Evolutionary conservation across 2,329 filamentous ascomycete genomes (phyloP).

Genomic region (Colletotrichum incanum): DNA sequence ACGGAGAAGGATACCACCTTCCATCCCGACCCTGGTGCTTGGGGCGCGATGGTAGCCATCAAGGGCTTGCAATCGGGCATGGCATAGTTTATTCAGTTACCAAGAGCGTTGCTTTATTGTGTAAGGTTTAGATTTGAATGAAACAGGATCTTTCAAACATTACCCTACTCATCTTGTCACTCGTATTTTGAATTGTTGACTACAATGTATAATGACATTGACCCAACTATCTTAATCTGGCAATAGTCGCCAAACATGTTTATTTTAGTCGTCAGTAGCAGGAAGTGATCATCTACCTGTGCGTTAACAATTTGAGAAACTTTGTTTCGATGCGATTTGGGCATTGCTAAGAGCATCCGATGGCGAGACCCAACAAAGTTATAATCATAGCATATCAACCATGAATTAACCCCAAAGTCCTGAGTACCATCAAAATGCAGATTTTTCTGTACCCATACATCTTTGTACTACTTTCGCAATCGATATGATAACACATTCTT

Average conservation of each 20-base stretch:
- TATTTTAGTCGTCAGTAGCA: too few relatives aligned
- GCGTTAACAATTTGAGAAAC: too few relatives aligned
- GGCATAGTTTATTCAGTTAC: slow-evolving; percentile 1
- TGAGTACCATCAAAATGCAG: too few relatives aligned
- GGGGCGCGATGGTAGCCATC: slow-evolving; percentile 75
- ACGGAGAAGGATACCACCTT: slow-evolving; percentile 65
- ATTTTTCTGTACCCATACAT: too few relatives aligned
- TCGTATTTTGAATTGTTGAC: background rate
- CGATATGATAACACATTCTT: too few relatives aligned
- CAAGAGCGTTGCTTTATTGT: background rate
- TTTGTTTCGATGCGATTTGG: too few relatives aligned
- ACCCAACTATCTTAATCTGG: background rate
- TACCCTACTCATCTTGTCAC: background rate
- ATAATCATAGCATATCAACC: too few relatives aligned
- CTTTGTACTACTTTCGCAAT: too few relatives aligned
- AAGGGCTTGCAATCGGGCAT: slow-evolving; percentile 54
- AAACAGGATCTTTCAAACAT: background rate
- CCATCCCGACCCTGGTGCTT: slow-evolving; percentile 77
- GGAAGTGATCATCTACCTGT: too few relatives aligned
- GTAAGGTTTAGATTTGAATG: slow-evolving; percentile 8
- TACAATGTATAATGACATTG: background rate
- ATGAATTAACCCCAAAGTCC: too few relatives aligned
- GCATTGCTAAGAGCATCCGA: too few relatives aligned
- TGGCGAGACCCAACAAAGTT: too few relatives aligned
- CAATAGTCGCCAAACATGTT: background rate